A percentile compares a stretch with the other conserved stretches of the same genome.
Evolutionary conservation across 306 rosid genomes (phyloP).

Genomic region (Vigna unguiculata): DNA sequence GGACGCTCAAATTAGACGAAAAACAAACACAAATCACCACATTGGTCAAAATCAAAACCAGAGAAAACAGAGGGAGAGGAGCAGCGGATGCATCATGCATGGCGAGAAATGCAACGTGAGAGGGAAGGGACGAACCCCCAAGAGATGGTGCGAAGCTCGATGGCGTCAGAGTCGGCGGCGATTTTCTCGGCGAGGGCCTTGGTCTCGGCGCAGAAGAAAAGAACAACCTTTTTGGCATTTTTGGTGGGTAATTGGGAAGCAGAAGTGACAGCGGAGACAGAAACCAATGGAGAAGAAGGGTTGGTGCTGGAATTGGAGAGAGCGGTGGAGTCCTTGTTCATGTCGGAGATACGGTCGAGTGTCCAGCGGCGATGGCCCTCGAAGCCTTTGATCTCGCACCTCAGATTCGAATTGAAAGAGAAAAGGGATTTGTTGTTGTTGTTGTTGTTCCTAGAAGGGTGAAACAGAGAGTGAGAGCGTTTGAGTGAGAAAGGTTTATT

Average conservation of each 20-base stretch:
- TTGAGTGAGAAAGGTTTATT: constrained; percentile 42
- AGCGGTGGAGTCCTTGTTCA: constrained; percentile 50
- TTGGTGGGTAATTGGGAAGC: constrained; percentile 52
- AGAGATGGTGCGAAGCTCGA: constrained; percentile 74
- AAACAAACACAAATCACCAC: constrained; percentile 29
- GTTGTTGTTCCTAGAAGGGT: constrained; percentile 3
- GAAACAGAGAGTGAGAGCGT: constrained; percentile 39
- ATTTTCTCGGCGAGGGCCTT: constrained; percentile 73
- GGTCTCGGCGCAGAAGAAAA: constrained; percentile 89
- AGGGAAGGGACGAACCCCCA: constrained; percentile 68
- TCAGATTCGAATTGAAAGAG: constrained; percentile 27
- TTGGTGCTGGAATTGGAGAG: constrained; percentile 29
- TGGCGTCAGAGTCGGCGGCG: constrained; percentile 71
- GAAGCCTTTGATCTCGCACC: constrained; percentile 71
- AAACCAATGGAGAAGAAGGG: constrained; percentile 45
- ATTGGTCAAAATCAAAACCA: constrained; percentile 21
- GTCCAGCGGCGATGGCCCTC: constrained; percentile 60
- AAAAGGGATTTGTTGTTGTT: neutral
- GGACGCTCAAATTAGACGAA: neutral
- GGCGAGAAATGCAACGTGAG: neutral
- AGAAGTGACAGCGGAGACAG: constrained; percentile 57
- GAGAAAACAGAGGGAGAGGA: neutral
- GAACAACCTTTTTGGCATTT: constrained; percentile 70
- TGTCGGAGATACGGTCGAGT: constrained; percentile 48
- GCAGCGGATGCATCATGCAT: neutral